Evolutionary conservation across 202 grass and related monocot species (phyloP).

Genomic region (Panicum hallii): DNA sequence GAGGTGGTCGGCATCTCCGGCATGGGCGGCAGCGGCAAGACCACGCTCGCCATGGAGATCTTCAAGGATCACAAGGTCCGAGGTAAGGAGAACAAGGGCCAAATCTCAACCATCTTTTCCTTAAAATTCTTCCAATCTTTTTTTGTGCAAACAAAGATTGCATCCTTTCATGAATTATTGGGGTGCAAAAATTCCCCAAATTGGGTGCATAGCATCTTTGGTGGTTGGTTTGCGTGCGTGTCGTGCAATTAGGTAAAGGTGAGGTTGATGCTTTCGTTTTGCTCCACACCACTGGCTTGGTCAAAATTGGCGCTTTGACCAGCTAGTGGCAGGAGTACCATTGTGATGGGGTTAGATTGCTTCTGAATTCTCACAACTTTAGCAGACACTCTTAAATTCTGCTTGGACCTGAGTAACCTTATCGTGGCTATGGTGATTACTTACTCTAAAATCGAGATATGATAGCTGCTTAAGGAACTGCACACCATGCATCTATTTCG

Average conservation of each 20-base stretch:
- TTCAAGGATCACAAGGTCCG: slow-evolving; percentile 78
- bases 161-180: slow-evolving; percentile 25
- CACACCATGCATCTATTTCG: slow-evolving; percentile 18
- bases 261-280: slow-evolving; percentile 44
- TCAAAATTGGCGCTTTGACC: slow-evolving; percentile 72
- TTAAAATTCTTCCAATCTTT: neutral
- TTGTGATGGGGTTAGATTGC: slow-evolving; percentile 29
- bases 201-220: slow-evolving; percentile 27
- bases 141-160: slow-evolving; percentile 24
- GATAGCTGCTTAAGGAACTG: neutral
- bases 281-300: slow-evolving; percentile 36
- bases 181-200: slow-evolving; percentile 12
- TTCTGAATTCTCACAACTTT: slow-evolving; percentile 22
- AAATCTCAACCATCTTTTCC: slow-evolving; percentile 32
- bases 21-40: slow-evolving; percentile 98
- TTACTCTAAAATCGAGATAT: slow-evolving; percentile 9
- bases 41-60: slow-evolving; percentile 91
- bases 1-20: slow-evolving; percentile 87
- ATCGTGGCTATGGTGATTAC: slow-evolving; percentile 17
- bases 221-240: slow-evolving; percentile 39
- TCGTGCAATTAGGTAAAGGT: slow-evolving; percentile 46
- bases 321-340: slow-evolving; percentile 29
- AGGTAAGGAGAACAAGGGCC: slow-evolving; percentile 55
- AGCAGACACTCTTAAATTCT: neutral
- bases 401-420: neutral